These are phyloP conservation scores for Phytopythium chamaehyphon DNA, from an alignment of 352 stramenopile species.

Conservation along the genomic window DNA sequence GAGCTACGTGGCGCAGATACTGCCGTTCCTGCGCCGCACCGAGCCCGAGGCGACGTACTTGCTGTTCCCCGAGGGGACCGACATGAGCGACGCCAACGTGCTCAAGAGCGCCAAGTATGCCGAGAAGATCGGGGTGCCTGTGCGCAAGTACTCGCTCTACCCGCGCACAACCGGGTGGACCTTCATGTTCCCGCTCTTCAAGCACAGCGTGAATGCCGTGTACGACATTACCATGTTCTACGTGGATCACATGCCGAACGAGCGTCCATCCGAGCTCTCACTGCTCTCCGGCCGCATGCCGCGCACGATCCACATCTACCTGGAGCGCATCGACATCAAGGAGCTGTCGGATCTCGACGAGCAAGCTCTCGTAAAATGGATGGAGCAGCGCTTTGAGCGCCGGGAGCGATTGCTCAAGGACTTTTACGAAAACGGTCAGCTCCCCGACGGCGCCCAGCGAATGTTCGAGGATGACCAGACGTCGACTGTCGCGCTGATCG, in stretches of 20 bases:
- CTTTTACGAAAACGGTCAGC: constrained; percentile 58
- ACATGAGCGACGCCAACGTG: constrained; percentile 62
- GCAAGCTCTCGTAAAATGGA: constrained; percentile 42
- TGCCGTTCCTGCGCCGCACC: constrained; percentile 44
- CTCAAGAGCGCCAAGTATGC: constrained; percentile 62
- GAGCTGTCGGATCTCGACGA: constrained; percentile 31
- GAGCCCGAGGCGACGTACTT: constrained; percentile 65
- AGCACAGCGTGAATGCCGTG: constrained; percentile 52
- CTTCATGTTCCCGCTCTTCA: constrained; percentile 67
- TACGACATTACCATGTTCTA: constrained; percentile 86
- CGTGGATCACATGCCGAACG: constrained; percentile 52
- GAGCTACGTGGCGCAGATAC: constrained; percentile 38
- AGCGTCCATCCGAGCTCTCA: constrained; percentile 64
- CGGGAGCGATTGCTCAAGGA: constrained; percentile 59
- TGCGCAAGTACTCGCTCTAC: constrained; percentile 66
- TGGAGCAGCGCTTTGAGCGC: constrained; percentile 59
- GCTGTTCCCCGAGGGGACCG: constrained; percentile 80
- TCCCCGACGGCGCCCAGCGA: constrained; percentile 41
- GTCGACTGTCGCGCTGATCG: constrained; percentile 22
- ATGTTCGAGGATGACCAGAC: constrained; percentile 38
- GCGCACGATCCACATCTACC: constrained; percentile 63
- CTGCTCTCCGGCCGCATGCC: constrained; percentile 58
- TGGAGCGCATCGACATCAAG: constrained; percentile 53
- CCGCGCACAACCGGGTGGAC: constrained; percentile 72
- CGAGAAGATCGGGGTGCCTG: constrained; percentile 34